phyloP scores from a whole-genome alignment of 2,329 filamentous ascomycete genomes.

The Spiromastix sp. region DNA sequence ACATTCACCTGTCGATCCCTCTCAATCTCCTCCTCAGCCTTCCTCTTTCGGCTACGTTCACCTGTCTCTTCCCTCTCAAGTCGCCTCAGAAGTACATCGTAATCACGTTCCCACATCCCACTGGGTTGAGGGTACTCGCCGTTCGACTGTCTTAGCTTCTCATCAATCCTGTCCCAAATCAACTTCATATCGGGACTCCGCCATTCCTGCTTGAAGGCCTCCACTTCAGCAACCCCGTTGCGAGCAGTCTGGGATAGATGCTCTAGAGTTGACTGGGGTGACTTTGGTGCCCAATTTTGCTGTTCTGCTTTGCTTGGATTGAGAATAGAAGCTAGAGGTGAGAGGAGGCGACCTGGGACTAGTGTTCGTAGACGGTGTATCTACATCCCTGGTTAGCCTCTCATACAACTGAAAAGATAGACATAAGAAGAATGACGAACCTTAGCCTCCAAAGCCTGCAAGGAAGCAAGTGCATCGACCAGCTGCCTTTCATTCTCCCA shows the following conservation, averaged over 20 bases:
- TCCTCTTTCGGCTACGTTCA: constrained; percentile 17
- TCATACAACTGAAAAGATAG: background rate
- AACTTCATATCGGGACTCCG: constrained; percentile 28
- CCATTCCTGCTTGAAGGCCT: constrained; percentile 31
- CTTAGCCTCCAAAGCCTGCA: constrained; percentile 28
- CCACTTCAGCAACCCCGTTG: constrained; percentile 26
- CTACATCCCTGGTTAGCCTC: constrained; percentile 16
- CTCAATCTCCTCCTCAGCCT: constrained; percentile 21
- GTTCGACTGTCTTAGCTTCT: constrained; percentile 25
- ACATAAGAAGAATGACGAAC: constrained; percentile 5
- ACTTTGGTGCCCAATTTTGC: constrained; percentile 17
- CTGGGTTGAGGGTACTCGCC: constrained; percentile 27
- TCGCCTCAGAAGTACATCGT: constrained; percentile 23
- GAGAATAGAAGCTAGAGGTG: constrained; percentile 29
- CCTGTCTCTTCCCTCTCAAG: constrained; percentile 20
- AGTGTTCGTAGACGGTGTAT: constrained; percentile 33
- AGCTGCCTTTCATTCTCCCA: constrained; percentile 28
- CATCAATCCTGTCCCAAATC: constrained; percentile 28
- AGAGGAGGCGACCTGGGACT: constrained; percentile 30
- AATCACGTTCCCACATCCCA: constrained; percentile 32
- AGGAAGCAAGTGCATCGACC: constrained; percentile 29
- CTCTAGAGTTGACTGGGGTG: constrained; percentile 25
- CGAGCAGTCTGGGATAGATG: constrained; percentile 26
- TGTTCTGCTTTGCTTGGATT: constrained; percentile 18
- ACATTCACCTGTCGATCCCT: constrained; percentile 17